Conservation (phyloP, 2,329 filamentous ascomycete genomes). For the Alternaria arborescens region DNA sequence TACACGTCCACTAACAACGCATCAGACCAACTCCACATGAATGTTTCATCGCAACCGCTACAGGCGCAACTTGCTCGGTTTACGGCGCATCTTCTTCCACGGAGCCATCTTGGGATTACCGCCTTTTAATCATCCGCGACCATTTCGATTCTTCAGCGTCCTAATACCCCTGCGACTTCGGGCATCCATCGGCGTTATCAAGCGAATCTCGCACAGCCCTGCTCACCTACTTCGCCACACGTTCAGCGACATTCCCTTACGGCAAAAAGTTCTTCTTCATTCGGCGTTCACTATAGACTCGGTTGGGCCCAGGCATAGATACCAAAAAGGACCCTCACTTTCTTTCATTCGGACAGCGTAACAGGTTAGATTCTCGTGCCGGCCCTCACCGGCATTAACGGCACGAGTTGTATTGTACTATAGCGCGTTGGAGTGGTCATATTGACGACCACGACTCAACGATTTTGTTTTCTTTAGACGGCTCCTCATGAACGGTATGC, state of each 20-base stretch:
- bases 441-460: slow-evolving; percentile 42
- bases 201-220: slow-evolving; percentile 37
- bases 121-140: slow-evolving; percentile 49
- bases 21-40: slow-evolving; percentile 35
- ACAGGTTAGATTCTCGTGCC: slow-evolving; percentile 46
- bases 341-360: slow-evolving; percentile 39
- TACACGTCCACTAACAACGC: slow-evolving; percentile 39
- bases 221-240: slow-evolving; percentile 33
- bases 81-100: slow-evolving; percentile 28
- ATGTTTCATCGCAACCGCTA: slow-evolving; percentile 22
- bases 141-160: slow-evolving; percentile 45
- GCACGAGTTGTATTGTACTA: slow-evolving; percentile 45
- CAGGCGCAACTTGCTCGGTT: slow-evolving; percentile 22
- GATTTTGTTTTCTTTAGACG: slow-evolving; percentile 44
- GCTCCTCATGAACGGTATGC: slow-evolving; percentile 38
- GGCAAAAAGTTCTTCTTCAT: slow-evolving; percentile 44
- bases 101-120: slow-evolving; percentile 38
- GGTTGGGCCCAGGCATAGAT: slow-evolving; percentile 53
- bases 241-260: slow-evolving; percentile 50
- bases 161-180: slow-evolving; percentile 49
- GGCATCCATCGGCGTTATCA: slow-evolving; percentile 32
- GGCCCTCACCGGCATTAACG: slow-evolving; percentile 45
- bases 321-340: slow-evolving; percentile 48
- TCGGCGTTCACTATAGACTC: slow-evolving; percentile 52
- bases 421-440: slow-evolving; percentile 44